Base-by-base conservation (phyloP, 2,329 filamentous ascomycete species). In the Coniochaeta pulveracea region DNA sequence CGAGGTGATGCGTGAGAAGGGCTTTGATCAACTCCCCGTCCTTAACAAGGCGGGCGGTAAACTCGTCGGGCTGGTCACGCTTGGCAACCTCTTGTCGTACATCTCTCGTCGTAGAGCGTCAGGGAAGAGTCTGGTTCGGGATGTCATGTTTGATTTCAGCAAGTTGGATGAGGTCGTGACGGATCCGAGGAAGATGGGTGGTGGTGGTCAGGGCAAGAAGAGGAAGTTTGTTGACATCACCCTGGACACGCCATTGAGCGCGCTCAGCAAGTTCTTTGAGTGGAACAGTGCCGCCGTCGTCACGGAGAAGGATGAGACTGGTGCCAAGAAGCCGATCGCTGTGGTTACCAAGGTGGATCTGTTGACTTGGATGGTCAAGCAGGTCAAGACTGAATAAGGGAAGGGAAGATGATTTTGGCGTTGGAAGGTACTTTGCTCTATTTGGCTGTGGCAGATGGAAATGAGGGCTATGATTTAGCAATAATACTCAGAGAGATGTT, bases 201-300 rank as follows among this genome's bases (percentile, higher is more conserved):
- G 54, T 11, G 48, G 53, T 23, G 48, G 50, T 37, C 47, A 56
- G 42, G 59, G 55, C 40, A 60, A 59, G 43, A 72, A 73, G 56
- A 69, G 78, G 37, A 77, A 82, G 51, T 98, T 94, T 58, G 82
- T 96, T 33, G 83, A 96, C 60, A 94, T 98, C 51, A 96, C 91
- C 6, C 66, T 82, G 53, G 84, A 95, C 44, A 98, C 91, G 2
- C 81, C 82, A 3, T 67, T 98, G 24, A 74, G 72, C 29, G 79
- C 82, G 27, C 68, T 98, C 34, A 89, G 85, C 64, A 78, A 83
- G 49, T 98, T 98, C 61, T 85, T 96, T 43, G 86, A 96, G 61
- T 96, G 91, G 86, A 96, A 98, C 60, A 91, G 83, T 45, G 89
- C 91, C 1, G 91, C 91, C 0, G 77, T 98, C 31, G 85, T 98